Evolutionary conservation across 371 early-diverging fungal species (phyloP).

Genomic region (Mucor velutinosus): DNA sequence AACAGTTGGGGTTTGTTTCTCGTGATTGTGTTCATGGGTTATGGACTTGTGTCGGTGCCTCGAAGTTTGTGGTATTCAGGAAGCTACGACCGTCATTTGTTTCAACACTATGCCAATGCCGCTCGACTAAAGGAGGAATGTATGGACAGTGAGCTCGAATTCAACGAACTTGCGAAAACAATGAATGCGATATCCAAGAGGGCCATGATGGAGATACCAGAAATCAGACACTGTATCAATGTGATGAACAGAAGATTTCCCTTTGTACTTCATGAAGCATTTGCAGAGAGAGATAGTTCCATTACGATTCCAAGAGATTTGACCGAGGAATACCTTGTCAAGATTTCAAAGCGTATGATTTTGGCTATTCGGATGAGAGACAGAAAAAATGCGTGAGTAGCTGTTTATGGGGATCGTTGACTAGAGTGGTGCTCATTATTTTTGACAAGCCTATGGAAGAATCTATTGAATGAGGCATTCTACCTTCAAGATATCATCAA

Average conservation of each 20-base stretch:
- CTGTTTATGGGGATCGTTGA: neutral
- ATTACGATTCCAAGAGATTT: slow-evolving; percentile 44
- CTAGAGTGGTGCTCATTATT: neutral
- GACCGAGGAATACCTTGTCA: slow-evolving; percentile 62
- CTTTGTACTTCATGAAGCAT: slow-evolving; percentile 39
- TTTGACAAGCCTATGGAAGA: slow-evolving; percentile 61
- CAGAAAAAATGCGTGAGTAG: slow-evolving; percentile 68
- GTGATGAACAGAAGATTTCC: slow-evolving; percentile 55
- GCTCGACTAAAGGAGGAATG: slow-evolving; percentile 75
- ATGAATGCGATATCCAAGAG: slow-evolving; percentile 40
- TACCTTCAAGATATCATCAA: slow-evolving; percentile 74
- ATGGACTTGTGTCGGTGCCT: slow-evolving; percentile 90
- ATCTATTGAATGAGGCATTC: slow-evolving; percentile 66
- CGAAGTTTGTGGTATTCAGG: slow-evolving; percentile 81
- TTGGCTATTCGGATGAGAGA: slow-evolving; percentile 62
- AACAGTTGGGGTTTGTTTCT: slow-evolving; percentile 93
- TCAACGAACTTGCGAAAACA: slow-evolving; percentile 64
- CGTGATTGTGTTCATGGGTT: slow-evolving; percentile 87
- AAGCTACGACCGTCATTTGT: slow-evolving; percentile 60
- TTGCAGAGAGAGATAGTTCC: slow-evolving; percentile 32
- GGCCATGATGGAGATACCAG: slow-evolving; percentile 33
- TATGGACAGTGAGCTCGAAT: slow-evolving; percentile 74
- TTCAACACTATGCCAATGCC: slow-evolving; percentile 70
- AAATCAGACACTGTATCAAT: slow-evolving; percentile 56
- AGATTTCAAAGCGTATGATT: slow-evolving; percentile 55